Base-by-base conservation (phyloP, 2,329 filamentous ascomycete species). In the Colletotrichum trifolii region DNA sequence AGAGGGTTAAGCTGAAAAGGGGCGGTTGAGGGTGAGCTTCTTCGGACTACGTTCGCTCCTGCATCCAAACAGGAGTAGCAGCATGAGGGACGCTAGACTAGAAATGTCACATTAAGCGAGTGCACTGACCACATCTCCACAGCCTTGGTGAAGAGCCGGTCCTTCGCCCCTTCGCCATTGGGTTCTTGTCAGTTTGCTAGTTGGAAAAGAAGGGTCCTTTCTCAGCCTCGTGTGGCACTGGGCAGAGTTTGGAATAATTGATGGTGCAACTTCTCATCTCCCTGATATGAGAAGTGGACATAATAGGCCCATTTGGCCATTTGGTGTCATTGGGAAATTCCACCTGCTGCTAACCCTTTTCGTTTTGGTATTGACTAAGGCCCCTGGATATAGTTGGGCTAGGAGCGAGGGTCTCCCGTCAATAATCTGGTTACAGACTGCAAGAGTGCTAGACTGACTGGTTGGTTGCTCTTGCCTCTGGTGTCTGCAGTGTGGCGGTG, bases 21-120 rank as follows among this genome's bases (percentile, higher is more conserved):
- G 66, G 66, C 63, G 54, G 54, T 66, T 57, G 63, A 67, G 59
- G 66, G 63, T 67, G 66, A 67, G 66, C 62, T 66, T 66, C 52
- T 60, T 67, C 53, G 34, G 56, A 56, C 65, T 62, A 66, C 63
- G 57, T 67, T 67, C 62, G 63, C 63, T 66, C 63, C 58, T 66
- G 58, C 63, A 66, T 62, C 63, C 53, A 62, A 58, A 60, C 55
- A 67, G 66, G 63, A 66, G 62, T 60, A 54, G 55, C 50, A 54
- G 66, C 64, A 64, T 64, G 36, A 66, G 54, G 49, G 49, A 40
- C 66, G 57, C 66, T 67, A 67, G 58, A 54, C 66, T 59, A 11
- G n/a, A 66, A 66, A 33, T 47, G 66, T 61, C 13, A 45, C 48
- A 54, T 64, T 65, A 66, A 66, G 64, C 64, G 62, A 60, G 50